phyloP scores from a whole-genome alignment of 768 basidiomycete genomes.

The Fomitopsis pulvina region DNA sequence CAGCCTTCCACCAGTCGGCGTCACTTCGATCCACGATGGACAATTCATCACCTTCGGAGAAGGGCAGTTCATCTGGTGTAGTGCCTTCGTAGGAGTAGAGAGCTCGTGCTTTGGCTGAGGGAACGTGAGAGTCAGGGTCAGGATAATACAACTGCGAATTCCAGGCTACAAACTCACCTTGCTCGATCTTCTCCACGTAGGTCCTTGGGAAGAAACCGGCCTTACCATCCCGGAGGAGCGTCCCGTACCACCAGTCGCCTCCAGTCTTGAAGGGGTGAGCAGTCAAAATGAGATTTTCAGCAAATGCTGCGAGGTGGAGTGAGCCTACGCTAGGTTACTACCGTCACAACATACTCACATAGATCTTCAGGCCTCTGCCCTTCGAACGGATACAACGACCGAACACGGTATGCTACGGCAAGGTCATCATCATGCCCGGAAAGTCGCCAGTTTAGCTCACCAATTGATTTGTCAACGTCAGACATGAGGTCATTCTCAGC shows the following conservation, averaged over 20 bases:
- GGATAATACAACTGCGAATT: too few relatives aligned
- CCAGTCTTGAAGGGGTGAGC: slow-evolving; percentile 83
- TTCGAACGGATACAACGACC: slow-evolving; percentile 80
- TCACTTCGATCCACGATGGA: slow-evolving; percentile 80
- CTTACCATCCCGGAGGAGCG: slow-evolving; percentile 51
- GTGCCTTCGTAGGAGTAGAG: slow-evolving; percentile 69
- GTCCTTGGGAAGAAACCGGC: slow-evolving; percentile 88
- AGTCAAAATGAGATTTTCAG: slow-evolving; percentile 65
- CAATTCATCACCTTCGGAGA: slow-evolving; percentile 74
- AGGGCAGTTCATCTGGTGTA: slow-evolving; percentile 78
- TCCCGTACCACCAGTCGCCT: slow-evolving; percentile 94
- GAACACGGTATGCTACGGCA: slow-evolving; percentile 58
- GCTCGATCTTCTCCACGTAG: slow-evolving; percentile 70
- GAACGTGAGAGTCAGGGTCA: background rate
- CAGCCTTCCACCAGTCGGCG: slow-evolving; percentile 94
- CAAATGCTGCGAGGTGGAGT: slow-evolving; percentile 80
- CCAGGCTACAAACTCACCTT: slow-evolving; percentile 41
- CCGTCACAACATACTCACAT: slow-evolving; percentile 54
- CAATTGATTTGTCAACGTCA: slow-evolving; percentile 62
- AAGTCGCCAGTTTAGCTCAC: slow-evolving; percentile 34
- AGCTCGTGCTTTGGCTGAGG: slow-evolving; percentile 64
- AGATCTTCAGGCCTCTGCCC: slow-evolving; percentile 88
- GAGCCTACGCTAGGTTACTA: too few relatives aligned
- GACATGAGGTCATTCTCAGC: slow-evolving; percentile 46
- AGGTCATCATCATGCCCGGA: slow-evolving; percentile 1